These are phyloP conservation scores for Boletus huronensis DNA, from an alignment of 768 basidiomycete genomes.

Conservation along the genomic window DNA sequence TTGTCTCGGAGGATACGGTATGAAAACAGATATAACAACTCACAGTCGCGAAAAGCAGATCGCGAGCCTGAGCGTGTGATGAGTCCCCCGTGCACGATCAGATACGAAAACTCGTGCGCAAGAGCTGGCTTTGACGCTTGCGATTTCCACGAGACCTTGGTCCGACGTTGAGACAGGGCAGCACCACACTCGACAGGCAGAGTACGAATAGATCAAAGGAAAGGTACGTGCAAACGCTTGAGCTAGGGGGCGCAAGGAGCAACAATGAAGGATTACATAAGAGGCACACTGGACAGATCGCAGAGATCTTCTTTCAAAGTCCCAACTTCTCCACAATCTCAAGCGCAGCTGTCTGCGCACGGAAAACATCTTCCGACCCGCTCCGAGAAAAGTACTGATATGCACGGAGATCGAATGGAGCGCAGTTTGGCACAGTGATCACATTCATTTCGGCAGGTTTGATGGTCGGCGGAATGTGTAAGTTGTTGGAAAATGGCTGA, in stretches of 20 bases:
- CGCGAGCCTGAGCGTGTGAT: not conserved
- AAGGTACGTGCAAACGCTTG: not conserved
- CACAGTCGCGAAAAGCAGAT: slow-evolving; percentile 7
- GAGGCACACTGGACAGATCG: not conserved
- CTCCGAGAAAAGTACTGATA: too few species aligned
- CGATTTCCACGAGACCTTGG: not conserved
- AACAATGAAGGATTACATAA: slow-evolving; percentile 1
- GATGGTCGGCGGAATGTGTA: too few species aligned
- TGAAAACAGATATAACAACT: not conserved
- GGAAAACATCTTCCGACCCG: too few species aligned
- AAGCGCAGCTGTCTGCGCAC: too few species aligned
- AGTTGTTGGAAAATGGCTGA: too few species aligned
- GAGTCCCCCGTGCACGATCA: not conserved
- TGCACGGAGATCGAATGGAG: too few species aligned
- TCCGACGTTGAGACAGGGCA: not conserved
- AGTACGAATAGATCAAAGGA: not conserved
- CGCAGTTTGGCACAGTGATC: too few species aligned
- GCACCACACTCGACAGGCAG: not conserved
- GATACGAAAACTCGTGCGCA: not conserved
- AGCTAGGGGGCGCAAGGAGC: not conserved
- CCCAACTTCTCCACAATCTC: too few species aligned
- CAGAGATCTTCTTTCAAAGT: too few species aligned
- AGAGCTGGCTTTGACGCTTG: not conserved
- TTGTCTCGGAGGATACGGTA: not conserved
- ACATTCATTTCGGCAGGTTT: too few species aligned